Evolutionary conservation across 208 protist genomes (phyloP), one percentile per base, ranked within the genome.

Genomic region (Novymonas esmeraldas): DNA sequence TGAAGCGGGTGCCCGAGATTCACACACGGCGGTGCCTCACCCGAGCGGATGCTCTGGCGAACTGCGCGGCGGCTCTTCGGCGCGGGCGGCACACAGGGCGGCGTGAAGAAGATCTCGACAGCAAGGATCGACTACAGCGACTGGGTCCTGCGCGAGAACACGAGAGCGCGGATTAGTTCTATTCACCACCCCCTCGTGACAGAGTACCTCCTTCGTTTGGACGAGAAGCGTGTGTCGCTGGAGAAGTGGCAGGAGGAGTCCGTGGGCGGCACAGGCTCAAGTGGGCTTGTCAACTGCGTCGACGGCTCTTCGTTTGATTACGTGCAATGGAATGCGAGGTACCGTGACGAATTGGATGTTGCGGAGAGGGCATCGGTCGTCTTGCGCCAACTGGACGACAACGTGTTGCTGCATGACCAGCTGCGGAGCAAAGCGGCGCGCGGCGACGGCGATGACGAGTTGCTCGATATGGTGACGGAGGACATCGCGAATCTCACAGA

Each of bases 161-260:
- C 87, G 28, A 73, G 85, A 14, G 45, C 54, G 18, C 59, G 87
- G n/a, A 74, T 93, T 29, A 64, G 61, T 24, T 56, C 68, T 22
- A 38, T 90, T 60, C 90, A 95, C 49, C 90, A 95, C 61, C 87
- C 87, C 14, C 80, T 95, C 0, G 87, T 95, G 13, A 83, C 80
- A 3, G 87, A 95, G 65, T 95, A 95, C 64, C 76, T 95, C 61
- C 22, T 95, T 59, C 87, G 90, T 3, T 66, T 95, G 22, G 59
- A 92, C 39, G 60, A 86, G 48, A 94, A 91, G 59, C 68, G 73
- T 18, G 6, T 54, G 14, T 38, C n/a, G 3, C 49, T 91, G n/a
- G 80, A 92, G 56, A 78, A 73, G 42, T 73, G 74, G 67, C 76
- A 82, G 48, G 82, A 90, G 59, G 11, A 64, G 26, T 56, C 46